Evolutionary conservation across 2,329 filamentous ascomycete genomes (phyloP), one percentile per base, ranked within the genome.

Genomic region (Alternaria hordeiaustralica): DNA sequence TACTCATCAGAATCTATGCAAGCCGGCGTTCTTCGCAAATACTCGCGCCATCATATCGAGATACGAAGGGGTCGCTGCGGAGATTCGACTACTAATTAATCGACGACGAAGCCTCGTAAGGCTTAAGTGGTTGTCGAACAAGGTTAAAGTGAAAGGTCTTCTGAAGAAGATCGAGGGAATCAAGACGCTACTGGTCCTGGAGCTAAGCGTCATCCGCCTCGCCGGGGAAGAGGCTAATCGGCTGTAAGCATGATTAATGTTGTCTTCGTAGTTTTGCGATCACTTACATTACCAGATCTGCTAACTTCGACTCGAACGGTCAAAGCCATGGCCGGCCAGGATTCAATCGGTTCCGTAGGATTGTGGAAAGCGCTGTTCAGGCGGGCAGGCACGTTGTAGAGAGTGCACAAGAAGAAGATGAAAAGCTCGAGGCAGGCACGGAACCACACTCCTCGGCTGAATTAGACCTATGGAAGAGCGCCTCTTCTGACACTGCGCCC

Each of bases 81-180:
- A 61, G 4, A 58, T 61, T 1, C 58, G 45, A 8, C 57, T 67
- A 9, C 51, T 66, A 0, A 65, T 63, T 2, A 25, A 61, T 7
- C 49, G 47, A 2, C 41, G 43, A 8, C 53, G n/a, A 18, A 66
- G 55, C n/a, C 49, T 71, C n/a, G 61, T 41, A 15, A 44, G 64
- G 18, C 47, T 72, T 21, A 69, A 58, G 55, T 71, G 68, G 69
- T 59, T 50, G 18, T 57, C 71, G n/a, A 61, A 66, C 4, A 55
- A 58, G 11, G 64, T 63, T 10, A 69, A 67, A 41, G 66, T 61
- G 2, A 73, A 66, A 21, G 57, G 45, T 8, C 57, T 70, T 30
- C 20, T 74, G 36, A 67, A 69, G 44, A 70, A 69, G 28, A 44
- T 74, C 12, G 71, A 74, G 26, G 58, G 67, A 26, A 69, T 74